Percentiles rank a stretch among this genome's conserved stretches.
Conservation (phyloP, 495 filamentous ascomycete genomes). For the Bacidia rubella region DNA sequence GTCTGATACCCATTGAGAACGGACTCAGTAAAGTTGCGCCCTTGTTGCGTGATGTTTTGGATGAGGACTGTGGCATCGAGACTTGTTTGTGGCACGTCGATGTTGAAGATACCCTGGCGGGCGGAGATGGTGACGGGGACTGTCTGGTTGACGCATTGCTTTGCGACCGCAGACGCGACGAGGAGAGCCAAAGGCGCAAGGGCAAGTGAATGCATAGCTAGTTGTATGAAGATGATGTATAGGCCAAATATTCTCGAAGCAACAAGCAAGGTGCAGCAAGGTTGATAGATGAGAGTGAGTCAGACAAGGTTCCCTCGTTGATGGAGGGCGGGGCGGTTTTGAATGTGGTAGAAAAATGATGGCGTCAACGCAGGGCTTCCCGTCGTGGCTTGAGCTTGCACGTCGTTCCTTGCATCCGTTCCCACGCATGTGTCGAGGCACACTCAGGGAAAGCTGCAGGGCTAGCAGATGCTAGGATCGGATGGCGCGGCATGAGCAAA, state of each 20-base stretch:
- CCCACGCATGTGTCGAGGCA: neutral
- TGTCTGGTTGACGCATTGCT: constrained; percentile 27
- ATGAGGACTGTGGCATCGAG: constrained; percentile 28
- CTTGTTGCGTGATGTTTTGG: constrained; percentile 24
- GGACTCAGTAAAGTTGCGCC: constrained; percentile 21
- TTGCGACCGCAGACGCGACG: constrained; percentile 17
- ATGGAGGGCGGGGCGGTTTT: neutral
- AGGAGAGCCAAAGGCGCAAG: constrained; percentile 6
- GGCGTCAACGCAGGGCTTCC: neutral
- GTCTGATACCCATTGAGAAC: constrained; percentile 22
- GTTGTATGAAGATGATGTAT: too few species aligned
- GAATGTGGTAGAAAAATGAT: neutral
- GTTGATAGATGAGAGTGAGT: too few species aligned
- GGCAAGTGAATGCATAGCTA: neutral
- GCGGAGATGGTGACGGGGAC: constrained; percentile 25
- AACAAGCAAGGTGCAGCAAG: neutral
- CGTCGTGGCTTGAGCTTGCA: neutral
- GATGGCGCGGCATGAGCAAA: neutral
- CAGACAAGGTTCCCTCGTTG: neutral
- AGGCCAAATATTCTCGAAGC: too few species aligned
- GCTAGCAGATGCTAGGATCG: too few species aligned
- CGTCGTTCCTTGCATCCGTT: neutral
- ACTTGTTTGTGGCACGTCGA: constrained; percentile 23
- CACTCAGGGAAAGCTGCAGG: too few species aligned
- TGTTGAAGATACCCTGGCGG: constrained; percentile 26